Base-by-base conservation (phyloP, 495 filamentous ascomycete genomes). In the Penicillium angulare region DNA sequence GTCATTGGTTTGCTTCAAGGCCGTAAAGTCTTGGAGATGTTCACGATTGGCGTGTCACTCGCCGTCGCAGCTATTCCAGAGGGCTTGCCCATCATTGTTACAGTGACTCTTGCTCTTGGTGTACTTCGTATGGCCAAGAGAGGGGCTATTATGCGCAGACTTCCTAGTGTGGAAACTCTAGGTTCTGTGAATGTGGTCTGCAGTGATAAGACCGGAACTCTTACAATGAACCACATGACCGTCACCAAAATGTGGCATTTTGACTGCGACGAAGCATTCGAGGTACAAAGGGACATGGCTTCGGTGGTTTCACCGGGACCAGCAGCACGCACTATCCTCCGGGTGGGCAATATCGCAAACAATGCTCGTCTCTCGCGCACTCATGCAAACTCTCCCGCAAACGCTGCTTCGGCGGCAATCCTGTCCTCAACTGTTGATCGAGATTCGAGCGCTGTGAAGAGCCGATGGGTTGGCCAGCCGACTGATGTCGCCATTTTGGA, bases 161-260 rank as follows among this genome's bases (percentile, higher is more conserved):
- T 99, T 59, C 93, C 93, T 12, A 96, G 91, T 65, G 93, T 99
- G 3, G 93, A 99, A 59, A 97, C 93, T 4, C 73, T 99, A n/a
- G 93, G 95, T 16, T 95, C 89, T 35, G 93, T 99, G 24, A 97
- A 97, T 66, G 93, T 99, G 39, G 88, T 99, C 22, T 99, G 93
- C 72, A 96, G 89, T 63, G 93, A 99, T 72, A 99, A 99, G 73
- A 99, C 93, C 16, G 88, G 92, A 18, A 98, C 93, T 17, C 67
- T 99, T 44, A 99, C 93, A 0, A 88, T 88, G 68, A 99, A 97
- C 63, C 95, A 97, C 62, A 97, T 97, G 92, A 95, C 95, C 2
- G 92, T 95, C 2, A 93, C 91, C 15, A 95, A 95, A 60, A 84
- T 97, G 73, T 99, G 93, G 93, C 86, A 90, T 60, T 91, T 93